phyloP scores from a whole-genome alignment of 371 early-diverging fungal genomes.

The Apophysomyces sp. region DNA sequence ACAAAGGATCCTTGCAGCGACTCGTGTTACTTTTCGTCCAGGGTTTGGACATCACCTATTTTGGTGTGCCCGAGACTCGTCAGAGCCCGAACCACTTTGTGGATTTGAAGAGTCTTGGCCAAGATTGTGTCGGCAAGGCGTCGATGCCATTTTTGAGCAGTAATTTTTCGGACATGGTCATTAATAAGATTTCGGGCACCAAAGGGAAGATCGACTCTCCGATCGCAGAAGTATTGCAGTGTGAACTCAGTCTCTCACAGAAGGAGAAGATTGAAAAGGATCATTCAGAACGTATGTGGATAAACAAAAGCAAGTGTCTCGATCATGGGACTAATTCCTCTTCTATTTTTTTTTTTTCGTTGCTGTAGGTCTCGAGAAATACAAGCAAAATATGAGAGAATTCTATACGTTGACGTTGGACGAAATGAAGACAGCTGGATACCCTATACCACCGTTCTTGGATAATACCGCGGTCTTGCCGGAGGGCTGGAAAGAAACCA shows the following conservation, averaged over 20 bases:
- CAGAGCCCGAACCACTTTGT: conserved; percentile 10
- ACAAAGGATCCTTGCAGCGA: conserved; percentile 23
- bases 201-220: conserved; percentile 28
- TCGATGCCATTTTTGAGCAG: conserved; percentile 34
- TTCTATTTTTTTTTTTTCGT: not conserved
- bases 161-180: conserved; percentile 31
- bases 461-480: conserved; percentile 25
- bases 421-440: conserved; percentile 44
- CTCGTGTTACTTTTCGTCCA: conserved; percentile 34
- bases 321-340: too few species aligned
- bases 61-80: conserved; percentile 17
- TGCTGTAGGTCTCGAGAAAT: conserved; percentile 9
- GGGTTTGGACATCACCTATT: conserved; percentile 33
- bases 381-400: conserved; percentile 39
- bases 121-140: conserved; percentile 22
- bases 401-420: conserved; percentile 50
- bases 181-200: conserved; percentile 27
- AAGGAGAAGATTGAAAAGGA: conserved; percentile 19
- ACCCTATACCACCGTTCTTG: conserved; percentile 56
- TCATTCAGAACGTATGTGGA: conserved; percentile 7
- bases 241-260: conserved; percentile 19
- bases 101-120: conserved; percentile 12
- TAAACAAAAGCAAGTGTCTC: too few species aligned
- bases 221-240: conserved; percentile 35
- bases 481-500: conserved; percentile 60